Conservation (phyloP, 306 rosid species). For the Alnus rubra region DNA sequence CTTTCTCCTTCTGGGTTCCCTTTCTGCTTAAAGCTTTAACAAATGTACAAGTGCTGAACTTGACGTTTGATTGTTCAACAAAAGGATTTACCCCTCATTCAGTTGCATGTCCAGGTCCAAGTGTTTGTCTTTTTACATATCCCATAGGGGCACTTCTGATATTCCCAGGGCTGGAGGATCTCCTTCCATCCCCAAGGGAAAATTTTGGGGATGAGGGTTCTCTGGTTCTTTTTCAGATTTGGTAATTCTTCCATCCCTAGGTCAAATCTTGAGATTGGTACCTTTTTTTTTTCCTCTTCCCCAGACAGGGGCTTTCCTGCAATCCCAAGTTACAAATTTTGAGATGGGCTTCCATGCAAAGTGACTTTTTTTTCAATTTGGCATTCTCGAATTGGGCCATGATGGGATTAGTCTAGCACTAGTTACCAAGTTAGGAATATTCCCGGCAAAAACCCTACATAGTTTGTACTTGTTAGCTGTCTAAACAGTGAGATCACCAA, state of each 20-base stretch:
- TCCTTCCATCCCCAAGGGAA: constrained; percentile 9
- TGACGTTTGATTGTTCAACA: neutral
- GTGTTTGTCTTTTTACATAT: neutral
- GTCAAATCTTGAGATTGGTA: neutral
- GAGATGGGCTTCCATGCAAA: constrained; percentile 11
- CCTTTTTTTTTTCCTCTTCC: neutral
- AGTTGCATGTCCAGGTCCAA: neutral
- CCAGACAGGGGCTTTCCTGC: neutral
- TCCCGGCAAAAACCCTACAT: neutral
- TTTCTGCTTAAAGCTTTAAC: neutral
- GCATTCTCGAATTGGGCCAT: too few relatives aligned
- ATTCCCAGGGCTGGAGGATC: neutral
- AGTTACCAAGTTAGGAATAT: neutral
- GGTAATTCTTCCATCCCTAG: neutral
- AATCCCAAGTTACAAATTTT: neutral
- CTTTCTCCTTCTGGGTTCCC: neutral
- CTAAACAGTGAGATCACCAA: neutral
- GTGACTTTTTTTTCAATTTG: neutral
- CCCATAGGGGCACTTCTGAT: neutral
- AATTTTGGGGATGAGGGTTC: neutral
- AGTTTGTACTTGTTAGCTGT: neutral
- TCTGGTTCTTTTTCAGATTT: neutral
- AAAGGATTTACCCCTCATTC: neutral
- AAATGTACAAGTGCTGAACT: neutral
- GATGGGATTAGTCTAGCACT: neutral